phyloP scores from a whole-genome alignment of 2,329 filamentous ascomycete species.

The Hypoxylon sp. region DNA sequence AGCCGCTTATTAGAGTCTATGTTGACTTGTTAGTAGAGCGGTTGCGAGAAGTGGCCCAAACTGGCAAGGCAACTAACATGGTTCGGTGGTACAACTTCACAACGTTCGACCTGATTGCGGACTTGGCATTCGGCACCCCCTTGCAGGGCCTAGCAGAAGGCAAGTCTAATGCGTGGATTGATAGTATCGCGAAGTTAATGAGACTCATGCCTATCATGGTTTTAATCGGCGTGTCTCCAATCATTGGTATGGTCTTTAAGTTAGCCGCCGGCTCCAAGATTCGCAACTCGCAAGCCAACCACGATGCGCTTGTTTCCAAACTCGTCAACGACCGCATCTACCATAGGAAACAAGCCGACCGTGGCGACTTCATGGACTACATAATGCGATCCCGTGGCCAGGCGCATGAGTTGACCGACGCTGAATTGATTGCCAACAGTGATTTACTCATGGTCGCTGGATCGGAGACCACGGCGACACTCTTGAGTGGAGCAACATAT shows the following conservation, averaged over 20 bases:
- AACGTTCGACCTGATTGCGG: constrained; percentile 51
- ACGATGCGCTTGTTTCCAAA: constrained; percentile 48
- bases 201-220: constrained; percentile 47
- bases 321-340: constrained; percentile 48
- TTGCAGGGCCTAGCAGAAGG: constrained; percentile 57
- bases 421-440: constrained; percentile 54
- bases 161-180: constrained; percentile 54
- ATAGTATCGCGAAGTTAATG: constrained; percentile 49
- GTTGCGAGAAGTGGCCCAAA: constrained; percentile 47
- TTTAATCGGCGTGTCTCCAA: constrained; percentile 40
- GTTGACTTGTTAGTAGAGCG: constrained; percentile 53
- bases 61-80: constrained; percentile 50
- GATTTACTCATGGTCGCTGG: constrained; percentile 53
- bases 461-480: constrained; percentile 54
- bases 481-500: constrained; percentile 49
- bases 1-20: constrained; percentile 54
- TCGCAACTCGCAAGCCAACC: constrained; percentile 51
- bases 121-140: constrained; percentile 49
- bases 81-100: constrained; percentile 57
- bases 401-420: constrained; percentile 50
- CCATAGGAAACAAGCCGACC: constrained; percentile 48
- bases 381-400: constrained; percentile 53
- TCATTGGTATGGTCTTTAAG: constrained; percentile 37
- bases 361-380: constrained; percentile 54
- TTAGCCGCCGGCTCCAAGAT: constrained; percentile 47